Base-by-base conservation (phyloP, 2,329 filamentous ascomycete species). In the Epichloe bromicola region DNA sequence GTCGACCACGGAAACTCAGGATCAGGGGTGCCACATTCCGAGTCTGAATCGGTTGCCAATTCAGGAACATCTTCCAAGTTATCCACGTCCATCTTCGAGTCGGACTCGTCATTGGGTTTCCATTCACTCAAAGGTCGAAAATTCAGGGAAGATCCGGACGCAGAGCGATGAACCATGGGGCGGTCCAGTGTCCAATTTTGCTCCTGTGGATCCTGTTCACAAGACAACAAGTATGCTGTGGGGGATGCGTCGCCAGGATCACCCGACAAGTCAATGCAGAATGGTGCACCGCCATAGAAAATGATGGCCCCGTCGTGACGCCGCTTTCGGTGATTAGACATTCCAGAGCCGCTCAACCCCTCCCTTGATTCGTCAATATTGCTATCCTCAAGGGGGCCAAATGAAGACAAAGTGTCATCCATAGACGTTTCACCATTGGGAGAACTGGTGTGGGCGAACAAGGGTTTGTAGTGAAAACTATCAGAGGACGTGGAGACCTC, bases 261-360 rank as follows among this genome's bases (percentile, higher is more conserved):
- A 2, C 83, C 83, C 15, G 83, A 86, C 3, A 93, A 67, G 63
- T 95, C 88, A 1, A 83, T 89, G 63, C 82, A 93, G 63, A 93
- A 95, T 0, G 79, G 79, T 1, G 85, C 84, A 26, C 85, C 86
- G 54, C 78, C 87, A 63, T 91, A 94, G 61, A 90, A 94, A 17
- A 91, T 88, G 57, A 94, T 85, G 1, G 85, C 82, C 8, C 87
- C 88, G 53, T 86, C 80, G 12, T 80, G 74, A 0, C 72, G 75
- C 26, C 76, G 75, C 63, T 76, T 79, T 56, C 69, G 74, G 55
- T 68, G 72, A 59, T 60, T 73, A 51, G 66, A 74, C 45, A 61
- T 71, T 56, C 62, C 77, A 56, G 70, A 78, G 59, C 70, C 70
- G 54, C 72, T 74, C 36, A 68, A 64, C 14, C 64, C 69, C 68